These are phyloP conservation scores for Solanum dulcamara DNA, from an alignment of 257 asterid genomes.

Conservation along the genomic window DNA sequence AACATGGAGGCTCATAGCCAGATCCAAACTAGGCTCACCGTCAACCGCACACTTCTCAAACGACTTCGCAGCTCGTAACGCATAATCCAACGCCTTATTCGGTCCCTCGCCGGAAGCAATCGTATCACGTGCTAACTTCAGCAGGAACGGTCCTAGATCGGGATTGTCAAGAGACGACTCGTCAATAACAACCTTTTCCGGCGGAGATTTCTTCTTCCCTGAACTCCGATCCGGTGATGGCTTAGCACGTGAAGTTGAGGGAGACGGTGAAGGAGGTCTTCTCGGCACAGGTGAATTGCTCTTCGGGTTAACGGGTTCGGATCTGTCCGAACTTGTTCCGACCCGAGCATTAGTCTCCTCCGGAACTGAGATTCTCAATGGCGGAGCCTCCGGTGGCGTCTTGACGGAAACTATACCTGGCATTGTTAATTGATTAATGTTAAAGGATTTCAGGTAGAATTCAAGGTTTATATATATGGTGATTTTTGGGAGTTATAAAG, in stretches of 20 bases:
- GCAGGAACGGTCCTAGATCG: conserved; percentile 91
- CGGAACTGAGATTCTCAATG: conserved; percentile 55
- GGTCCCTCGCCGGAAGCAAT: conserved; percentile 94
- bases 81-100: conserved; percentile 72
- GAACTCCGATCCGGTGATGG: conserved; percentile 91
- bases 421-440: conserved; percentile 22
- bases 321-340: conserved; percentile 46
- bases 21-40: conserved; percentile 76
- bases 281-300: conserved; percentile 60
- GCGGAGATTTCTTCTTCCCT: conserved; percentile 75
- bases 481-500: not conserved
- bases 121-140: conserved; percentile 84
- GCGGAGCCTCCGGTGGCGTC: conserved; percentile 71
- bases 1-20: conserved; percentile 93
- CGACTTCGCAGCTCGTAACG: conserved; percentile 71
- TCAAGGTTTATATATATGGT: not conserved
- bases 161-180: conserved; percentile 91
- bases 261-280: conserved; percentile 86
- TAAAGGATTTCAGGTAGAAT: not conserved
- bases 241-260: conserved; percentile 82
- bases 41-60: conserved; percentile 74
- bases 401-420: conserved; percentile 85
- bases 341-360: conserved; percentile 37
- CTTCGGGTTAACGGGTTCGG: conserved; percentile 39
- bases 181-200: conserved; percentile 44